phyloP scores from a whole-genome alignment of 2,329 filamentous ascomycete species.

The Penicillium sp. region DNA sequence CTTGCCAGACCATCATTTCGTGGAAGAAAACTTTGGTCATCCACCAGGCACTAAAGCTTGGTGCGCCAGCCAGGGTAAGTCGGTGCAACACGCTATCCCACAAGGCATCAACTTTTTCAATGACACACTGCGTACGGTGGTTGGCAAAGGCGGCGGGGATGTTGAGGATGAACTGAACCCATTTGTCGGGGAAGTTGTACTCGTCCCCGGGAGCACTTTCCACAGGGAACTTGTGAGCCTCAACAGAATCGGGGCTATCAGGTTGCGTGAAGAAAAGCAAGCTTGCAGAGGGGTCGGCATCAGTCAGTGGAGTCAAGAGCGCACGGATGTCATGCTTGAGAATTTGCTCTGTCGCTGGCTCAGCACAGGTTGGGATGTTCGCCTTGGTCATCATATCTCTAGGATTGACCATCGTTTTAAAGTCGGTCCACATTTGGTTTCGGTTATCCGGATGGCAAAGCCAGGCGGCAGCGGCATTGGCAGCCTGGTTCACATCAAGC shows the following conservation, averaged over 20 bases:
- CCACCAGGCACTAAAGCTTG: slow-evolving; percentile 51
- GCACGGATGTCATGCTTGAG: slow-evolving; percentile 46
- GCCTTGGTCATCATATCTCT: slow-evolving; percentile 42
- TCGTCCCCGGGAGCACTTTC: slow-evolving; percentile 38
- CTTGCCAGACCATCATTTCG: slow-evolving; percentile 88
- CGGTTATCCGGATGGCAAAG: slow-evolving; percentile 84
- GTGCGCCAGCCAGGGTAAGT: slow-evolving; percentile 44
- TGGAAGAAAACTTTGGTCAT: slow-evolving; percentile 94
- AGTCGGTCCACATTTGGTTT: slow-evolving; percentile 93
- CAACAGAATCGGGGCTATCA: slow-evolving; percentile 31
- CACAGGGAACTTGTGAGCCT: slow-evolving; percentile 36
- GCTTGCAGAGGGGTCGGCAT: slow-evolving; percentile 28
- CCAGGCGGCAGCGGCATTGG: slow-evolving; percentile 91
- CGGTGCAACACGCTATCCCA: slow-evolving; percentile 47
- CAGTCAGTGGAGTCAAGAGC: slow-evolving; percentile 42
- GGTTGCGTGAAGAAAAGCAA: slow-evolving; percentile 36
- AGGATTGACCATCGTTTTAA: slow-evolving; percentile 46
- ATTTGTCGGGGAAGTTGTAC: slow-evolving; percentile 50
- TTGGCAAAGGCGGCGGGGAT: slow-evolving; percentile 40
- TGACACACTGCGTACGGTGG: slow-evolving; percentile 45
- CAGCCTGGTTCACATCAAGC: slow-evolving; percentile 86
- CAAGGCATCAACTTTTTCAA: slow-evolving; percentile 44
- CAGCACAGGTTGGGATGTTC: slow-evolving; percentile 41
- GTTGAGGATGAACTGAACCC: slow-evolving; percentile 46
- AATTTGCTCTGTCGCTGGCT: slow-evolving; percentile 37